Evolutionary conservation across 768 basidiomycete species (phyloP).

Genomic region (Leccinum subtestaceum): DNA sequence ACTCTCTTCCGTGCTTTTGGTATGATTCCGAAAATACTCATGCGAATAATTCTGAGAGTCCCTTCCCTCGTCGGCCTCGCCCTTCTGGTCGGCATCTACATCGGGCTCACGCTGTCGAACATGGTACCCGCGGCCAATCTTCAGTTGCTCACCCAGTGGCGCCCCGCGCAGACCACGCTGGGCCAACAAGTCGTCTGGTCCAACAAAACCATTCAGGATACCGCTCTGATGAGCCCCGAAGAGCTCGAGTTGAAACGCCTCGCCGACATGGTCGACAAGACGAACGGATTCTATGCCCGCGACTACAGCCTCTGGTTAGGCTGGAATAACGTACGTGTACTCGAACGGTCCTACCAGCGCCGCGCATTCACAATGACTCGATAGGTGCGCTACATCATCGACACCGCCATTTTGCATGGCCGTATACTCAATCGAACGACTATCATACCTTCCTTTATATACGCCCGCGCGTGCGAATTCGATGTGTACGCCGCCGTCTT

Average conservation of each 20-base stretch:
- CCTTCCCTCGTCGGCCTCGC: slow-evolving; percentile 18
- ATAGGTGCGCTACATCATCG: slow-evolving; percentile 50
- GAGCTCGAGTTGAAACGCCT: slow-evolving; percentile 33
- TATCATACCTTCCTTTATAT: slow-evolving; percentile 45
- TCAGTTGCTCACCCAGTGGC: slow-evolving; percentile 15
- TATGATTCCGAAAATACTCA: background rate
- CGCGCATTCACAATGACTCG: background rate
- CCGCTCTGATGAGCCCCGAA: background rate
- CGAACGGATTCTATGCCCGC: slow-evolving; percentile 44
- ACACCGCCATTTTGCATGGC: slow-evolving; percentile 43
- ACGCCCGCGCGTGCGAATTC: slow-evolving; percentile 45
- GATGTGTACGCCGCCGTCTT: slow-evolving; percentile 21
- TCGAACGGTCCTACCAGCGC: background rate
- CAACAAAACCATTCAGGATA: slow-evolving; percentile 4
- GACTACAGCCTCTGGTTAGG: slow-evolving; percentile 49
- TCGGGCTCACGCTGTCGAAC: slow-evolving; percentile 26
- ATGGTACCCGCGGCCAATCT: slow-evolving; percentile 13
- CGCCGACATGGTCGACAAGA: slow-evolving; percentile 34
- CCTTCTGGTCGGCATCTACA: slow-evolving; percentile 27
- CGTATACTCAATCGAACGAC: slow-evolving; percentile 41
- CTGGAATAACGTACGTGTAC: slow-evolving; percentile 43
- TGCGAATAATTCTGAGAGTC: slow-evolving; percentile 6
- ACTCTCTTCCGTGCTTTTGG: background rate
- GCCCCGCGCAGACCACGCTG: slow-evolving; percentile 11
- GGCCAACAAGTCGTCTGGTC: slow-evolving; percentile 13